Conservation (phyloP, 169 alveolate genomes). For the Eimeria falciformis region DNA sequence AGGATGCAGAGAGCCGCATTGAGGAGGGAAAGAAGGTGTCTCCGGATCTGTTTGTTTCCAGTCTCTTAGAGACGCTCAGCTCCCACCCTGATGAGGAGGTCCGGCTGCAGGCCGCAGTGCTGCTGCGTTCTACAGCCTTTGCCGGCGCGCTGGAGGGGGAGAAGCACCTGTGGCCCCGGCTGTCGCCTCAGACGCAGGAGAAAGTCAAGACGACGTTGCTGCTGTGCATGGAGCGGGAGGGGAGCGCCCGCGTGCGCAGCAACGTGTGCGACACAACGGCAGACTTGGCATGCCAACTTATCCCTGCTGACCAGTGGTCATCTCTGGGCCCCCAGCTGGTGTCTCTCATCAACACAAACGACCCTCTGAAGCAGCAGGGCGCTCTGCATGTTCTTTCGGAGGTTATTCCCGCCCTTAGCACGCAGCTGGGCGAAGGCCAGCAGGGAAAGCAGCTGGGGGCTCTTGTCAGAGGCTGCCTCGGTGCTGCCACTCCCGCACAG, state of each 20-base stretch:
- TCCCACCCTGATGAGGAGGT: slow-evolving; percentile 23
- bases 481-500: not conserved
- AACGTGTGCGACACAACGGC: slow-evolving; percentile 58
- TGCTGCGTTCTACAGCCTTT: slow-evolving; percentile 37
- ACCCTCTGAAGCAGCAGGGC: slow-evolving; percentile 36
- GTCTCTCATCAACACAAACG: slow-evolving; percentile 9
- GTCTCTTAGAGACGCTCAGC: not conserved
- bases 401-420: slow-evolving; percentile 22
- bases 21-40: slow-evolving; percentile 2
- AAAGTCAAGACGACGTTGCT: slow-evolving; percentile 21
- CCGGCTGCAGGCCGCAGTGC: slow-evolving; percentile 65
- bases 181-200: not conserved
- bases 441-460: not conserved
- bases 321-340: slow-evolving; percentile 45
- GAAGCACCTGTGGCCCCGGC: slow-evolving; percentile 19
- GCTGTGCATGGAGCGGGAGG: slow-evolving; percentile 11
- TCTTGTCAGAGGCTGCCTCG: slow-evolving; percentile 1
- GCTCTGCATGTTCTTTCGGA: slow-evolving; percentile 45
- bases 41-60: not conserved
- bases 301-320: slow-evolving; percentile 65
- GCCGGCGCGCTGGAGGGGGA: slow-evolving; percentile 54
- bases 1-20: slow-evolving; percentile 36
- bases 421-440: slow-evolving; percentile 1
- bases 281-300: slow-evolving; percentile 53
- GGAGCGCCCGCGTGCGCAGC: slow-evolving; percentile 41